These are phyloP conservation scores for Glycine latifolia DNA, from an alignment of 306 rosid species.

Conservation along the genomic window DNA sequence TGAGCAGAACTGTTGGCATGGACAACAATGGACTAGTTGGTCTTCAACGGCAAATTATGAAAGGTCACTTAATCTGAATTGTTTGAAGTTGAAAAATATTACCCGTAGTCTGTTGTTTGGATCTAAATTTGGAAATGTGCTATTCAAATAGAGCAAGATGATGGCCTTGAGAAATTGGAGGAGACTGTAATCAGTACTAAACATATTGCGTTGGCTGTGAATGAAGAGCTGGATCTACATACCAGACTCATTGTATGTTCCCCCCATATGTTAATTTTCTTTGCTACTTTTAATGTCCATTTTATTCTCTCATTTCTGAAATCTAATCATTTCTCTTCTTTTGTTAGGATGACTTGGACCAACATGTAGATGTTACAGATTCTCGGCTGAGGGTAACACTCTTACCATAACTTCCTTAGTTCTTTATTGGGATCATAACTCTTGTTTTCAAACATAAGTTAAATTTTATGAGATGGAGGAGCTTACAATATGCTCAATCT, in stretches of 20 bases:
- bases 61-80: slow-evolving; percentile 62
- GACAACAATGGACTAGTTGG: slow-evolving; percentile 90
- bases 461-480: background rate
- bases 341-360: slow-evolving; percentile 93
- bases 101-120: slow-evolving; percentile 37
- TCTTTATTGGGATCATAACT: no score
- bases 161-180: slow-evolving; percentile 95
- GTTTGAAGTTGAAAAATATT: slow-evolving; percentile 22
- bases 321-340: slow-evolving; percentile 1
- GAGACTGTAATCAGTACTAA: slow-evolving; percentile 91
- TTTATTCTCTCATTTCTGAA: slow-evolving; percentile 11
- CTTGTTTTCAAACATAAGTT: no score
- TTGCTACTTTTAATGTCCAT: slow-evolving; percentile 21
- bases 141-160: slow-evolving; percentile 88
- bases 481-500: slow-evolving; percentile 10
- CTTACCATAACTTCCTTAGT: slow-evolving; percentile 42
- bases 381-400: slow-evolving; percentile 82
- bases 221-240: slow-evolving; percentile 93
- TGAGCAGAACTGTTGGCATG: slow-evolving; percentile 79
- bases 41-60: slow-evolving; percentile 90
- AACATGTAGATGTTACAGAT: slow-evolving; percentile 91
- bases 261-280: slow-evolving; percentile 23
- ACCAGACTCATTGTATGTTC: slow-evolving; percentile 86
- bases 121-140: slow-evolving; percentile 43
- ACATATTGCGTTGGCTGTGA: slow-evolving; percentile 98